Base-by-base conservation (phyloP, 768 basidiomycete genomes). In the Russula griseocarnosa region DNA sequence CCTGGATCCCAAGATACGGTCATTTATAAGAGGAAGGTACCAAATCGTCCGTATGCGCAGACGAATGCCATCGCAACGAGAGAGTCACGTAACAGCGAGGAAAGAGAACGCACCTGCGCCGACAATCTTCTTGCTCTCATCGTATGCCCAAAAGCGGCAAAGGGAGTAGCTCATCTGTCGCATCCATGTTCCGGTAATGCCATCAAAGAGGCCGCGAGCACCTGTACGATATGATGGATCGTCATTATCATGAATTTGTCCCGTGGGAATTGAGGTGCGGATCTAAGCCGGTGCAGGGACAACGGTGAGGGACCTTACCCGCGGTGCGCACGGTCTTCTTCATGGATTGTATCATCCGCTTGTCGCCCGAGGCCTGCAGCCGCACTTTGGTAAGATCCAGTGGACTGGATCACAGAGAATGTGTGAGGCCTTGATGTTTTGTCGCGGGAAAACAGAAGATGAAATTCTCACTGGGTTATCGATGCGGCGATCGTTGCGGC, bases 121-220 rank as follows among this genome's bases (percentile, higher is more conserved):
- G 0, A 94, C 70, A 8, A 87, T 67, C 78, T 88, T 92, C 80
- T 94, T 95, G 73, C 87, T 90, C 77, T 91, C 88, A 66, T 94
- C 92, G 73, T 94, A 93, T 18, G 90, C 91, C 85, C 91, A 94
- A 78, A 94, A 95, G n/a, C 92, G 81, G 73, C 90, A 92, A 73
- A 94, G 79, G 49, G 90, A 92, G 76, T 95, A 95, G 38, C 86
- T 90, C 91, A 94, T 92, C 76, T 96, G 93, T 32, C 93, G 83
- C 75, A 96, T 76, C 85, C 91, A 88, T 30, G 93, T 96, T 34
- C 92, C 93, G 3, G 87, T 79, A 63, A 94, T 91, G 20, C 93
- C 93, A 71, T 94, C 93, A 70, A 84, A 92, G 54, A 94, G 79
- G 3, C 93, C 93, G 44, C 84, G 80, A 55, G 78, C 76, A 63